phyloP scores from a whole-genome alignment of 2,329 filamentous ascomycete genomes.

The Blastomyces parvus region DNA sequence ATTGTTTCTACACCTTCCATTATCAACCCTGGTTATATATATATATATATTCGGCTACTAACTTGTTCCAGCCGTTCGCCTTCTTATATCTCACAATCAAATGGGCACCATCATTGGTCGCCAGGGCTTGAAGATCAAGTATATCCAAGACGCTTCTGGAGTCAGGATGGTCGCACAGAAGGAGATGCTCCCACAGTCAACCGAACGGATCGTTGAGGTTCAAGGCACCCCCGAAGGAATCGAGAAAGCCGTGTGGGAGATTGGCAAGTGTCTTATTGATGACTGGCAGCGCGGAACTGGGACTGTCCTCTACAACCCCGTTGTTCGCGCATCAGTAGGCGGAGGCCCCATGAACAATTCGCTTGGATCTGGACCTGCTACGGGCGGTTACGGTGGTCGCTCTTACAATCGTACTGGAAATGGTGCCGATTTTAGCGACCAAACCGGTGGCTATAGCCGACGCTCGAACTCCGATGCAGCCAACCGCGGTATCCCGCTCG shows the following conservation, averaged over 20 bases:
- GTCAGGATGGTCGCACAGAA: constrained; percentile 99
- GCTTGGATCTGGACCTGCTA: constrained; percentile 37
- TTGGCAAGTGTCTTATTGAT: constrained; percentile 95
- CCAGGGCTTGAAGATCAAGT: constrained; percentile 96
- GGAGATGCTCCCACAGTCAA: constrained; percentile 98
- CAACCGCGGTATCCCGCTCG: constrained; percentile 70
- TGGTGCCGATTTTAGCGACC: constrained; percentile 92
- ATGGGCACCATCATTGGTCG: constrained; percentile 99
- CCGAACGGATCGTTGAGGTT: constrained; percentile 93
- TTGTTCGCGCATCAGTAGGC: constrained; percentile 69
- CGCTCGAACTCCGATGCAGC: constrained; percentile 76
- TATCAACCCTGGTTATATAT: neutral
- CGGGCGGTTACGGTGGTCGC: constrained; percentile 50
- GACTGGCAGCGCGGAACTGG: constrained; percentile 96
- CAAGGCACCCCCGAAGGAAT: constrained; percentile 92
- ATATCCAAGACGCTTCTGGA: constrained; percentile 92
- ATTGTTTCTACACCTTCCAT: neutral
- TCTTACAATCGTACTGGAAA: constrained; percentile 89
- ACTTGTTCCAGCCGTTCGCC: constrained; percentile 65
- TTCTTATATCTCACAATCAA: constrained; percentile 98
- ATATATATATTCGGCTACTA: constrained; percentile 13
- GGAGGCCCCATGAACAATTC: constrained; percentile 47
- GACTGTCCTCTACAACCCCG: constrained; percentile 94
- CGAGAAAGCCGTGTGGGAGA: constrained; percentile 95
- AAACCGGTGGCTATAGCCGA: constrained; percentile 60